phyloP scores from a whole-genome alignment of 2,329 filamentous ascomycete genomes.

The Microsporum canis region DNA sequence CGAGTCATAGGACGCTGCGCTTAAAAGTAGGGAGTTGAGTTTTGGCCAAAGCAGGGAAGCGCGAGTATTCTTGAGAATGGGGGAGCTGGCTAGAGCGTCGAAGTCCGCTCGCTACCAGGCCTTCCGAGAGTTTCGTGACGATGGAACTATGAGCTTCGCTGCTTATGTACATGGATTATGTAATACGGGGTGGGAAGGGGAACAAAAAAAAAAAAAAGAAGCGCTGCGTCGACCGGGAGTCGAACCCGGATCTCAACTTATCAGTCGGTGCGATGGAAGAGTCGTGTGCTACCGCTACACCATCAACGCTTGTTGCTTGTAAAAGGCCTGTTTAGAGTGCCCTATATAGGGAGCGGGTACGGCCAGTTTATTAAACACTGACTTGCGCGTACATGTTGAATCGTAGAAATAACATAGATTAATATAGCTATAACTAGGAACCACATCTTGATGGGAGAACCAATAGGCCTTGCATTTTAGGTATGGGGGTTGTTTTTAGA shows the following conservation, averaged over 20 bases:
- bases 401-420: too few species aligned
- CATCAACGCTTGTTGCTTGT: slow-evolving; percentile 3
- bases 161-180: too few species aligned
- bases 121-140: too few species aligned
- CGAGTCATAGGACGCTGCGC: too few species aligned
- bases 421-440: background rate
- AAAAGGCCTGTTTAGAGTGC: background rate
- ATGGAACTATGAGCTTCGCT: background rate
- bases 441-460: background rate
- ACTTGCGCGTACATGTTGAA: too few species aligned
- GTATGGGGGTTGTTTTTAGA: background rate
- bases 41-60: too few species aligned
- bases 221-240: slow-evolving; percentile 4
- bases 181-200: background rate
- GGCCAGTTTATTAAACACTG: background rate
- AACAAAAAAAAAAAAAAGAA: background rate
- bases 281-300: slow-evolving; percentile 4
- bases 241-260: slow-evolving; percentile 4
- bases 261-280: slow-evolving; percentile 3
- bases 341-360: slow-evolving; percentile 4
- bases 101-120: too few species aligned
- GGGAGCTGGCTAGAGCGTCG: too few species aligned
- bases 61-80: too few species aligned
- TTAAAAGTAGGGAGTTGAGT: too few species aligned
- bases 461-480: background rate